A percentile compares a stretch with the other conserved stretches of the same genome.
These are phyloP conservation scores for Claviceps fusiformis DNA, from an alignment of 2,329 filamentous ascomycete genomes.

Conservation along the genomic window DNA sequence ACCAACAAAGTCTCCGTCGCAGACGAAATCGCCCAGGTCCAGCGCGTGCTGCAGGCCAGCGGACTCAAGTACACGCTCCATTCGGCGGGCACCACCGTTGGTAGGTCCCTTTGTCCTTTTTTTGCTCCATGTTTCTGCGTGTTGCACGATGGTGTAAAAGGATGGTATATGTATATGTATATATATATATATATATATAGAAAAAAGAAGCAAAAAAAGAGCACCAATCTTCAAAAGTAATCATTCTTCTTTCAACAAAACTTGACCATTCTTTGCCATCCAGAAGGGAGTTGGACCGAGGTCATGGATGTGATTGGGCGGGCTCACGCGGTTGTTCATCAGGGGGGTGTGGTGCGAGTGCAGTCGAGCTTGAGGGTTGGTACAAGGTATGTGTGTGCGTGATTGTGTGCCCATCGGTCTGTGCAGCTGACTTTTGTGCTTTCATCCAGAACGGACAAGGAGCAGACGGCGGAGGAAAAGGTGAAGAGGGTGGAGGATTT, in stretches of 20 bases:
- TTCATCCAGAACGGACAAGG: slow-evolving; percentile 60
- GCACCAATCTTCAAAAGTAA: too few relatives aligned
- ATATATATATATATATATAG: too few relatives aligned
- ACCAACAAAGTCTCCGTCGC: slow-evolving; percentile 65
- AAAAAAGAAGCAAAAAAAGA: too few relatives aligned
- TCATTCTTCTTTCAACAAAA: background rate
- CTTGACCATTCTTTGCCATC: background rate
- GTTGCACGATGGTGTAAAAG: too few relatives aligned
- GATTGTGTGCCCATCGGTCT: too few relatives aligned
- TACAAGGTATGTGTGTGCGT: slow-evolving; percentile 42
- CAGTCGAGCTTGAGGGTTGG: slow-evolving; percentile 84
- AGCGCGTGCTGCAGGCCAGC: slow-evolving; percentile 68
- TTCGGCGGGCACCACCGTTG: slow-evolving; percentile 83
- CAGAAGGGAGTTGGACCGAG: slow-evolving; percentile 83
- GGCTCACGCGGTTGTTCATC: slow-evolving; percentile 65
- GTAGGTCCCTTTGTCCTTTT: slow-evolving; percentile 32
- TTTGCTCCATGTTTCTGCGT: background rate
- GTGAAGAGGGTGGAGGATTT: slow-evolving; percentile 47
- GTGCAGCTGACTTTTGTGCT: background rate
- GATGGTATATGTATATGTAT: too few relatives aligned
- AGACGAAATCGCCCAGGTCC: slow-evolving; percentile 76
- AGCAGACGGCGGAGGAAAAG: slow-evolving; percentile 69
- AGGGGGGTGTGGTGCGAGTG: slow-evolving; percentile 64
- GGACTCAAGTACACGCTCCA: slow-evolving; percentile 82
- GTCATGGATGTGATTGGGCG: slow-evolving; percentile 80